Conservation (phyloP, 345 rosid species). For the Syzygium aromaticum region DNA sequence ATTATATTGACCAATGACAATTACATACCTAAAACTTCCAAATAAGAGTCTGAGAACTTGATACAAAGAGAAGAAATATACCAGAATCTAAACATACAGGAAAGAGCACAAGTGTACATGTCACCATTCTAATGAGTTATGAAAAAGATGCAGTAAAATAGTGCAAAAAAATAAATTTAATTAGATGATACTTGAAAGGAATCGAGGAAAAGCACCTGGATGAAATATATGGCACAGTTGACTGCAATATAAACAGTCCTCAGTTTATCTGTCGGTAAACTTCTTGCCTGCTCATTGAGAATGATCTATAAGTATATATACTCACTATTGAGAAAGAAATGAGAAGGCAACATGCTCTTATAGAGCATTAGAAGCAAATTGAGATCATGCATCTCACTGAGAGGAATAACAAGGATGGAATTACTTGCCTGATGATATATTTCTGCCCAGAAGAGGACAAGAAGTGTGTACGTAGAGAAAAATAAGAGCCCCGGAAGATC, state of each 20-base stretch:
- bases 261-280: slow-evolving; percentile 90
- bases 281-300: slow-evolving; percentile 65
- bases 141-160: not conserved
- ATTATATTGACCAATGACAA: not conserved
- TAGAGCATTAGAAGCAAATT: not conserved
- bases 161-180: not conserved
- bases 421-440: slow-evolving; percentile 93
- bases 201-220: slow-evolving; percentile 49
- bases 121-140: not conserved
- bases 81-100: not conserved
- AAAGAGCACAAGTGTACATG: not conserved
- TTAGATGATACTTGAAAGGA: not conserved
- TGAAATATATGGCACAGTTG: slow-evolving; percentile 54
- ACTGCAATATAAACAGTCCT: slow-evolving; percentile 48
- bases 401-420: not conserved
- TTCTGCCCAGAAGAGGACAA: slow-evolving; percentile 98
- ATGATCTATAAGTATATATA: not conserved
- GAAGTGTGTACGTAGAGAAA: slow-evolving; percentile 88
- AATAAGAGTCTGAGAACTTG: not conserved
- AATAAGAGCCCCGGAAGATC: slow-evolving; percentile 88
- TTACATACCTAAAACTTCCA: not conserved
- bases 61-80: not conserved
- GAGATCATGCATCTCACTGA: not conserved
- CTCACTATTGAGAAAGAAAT: not conserved
- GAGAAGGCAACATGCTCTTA: not conserved